phyloP scores from a whole-genome alignment of 169 alveolate species.

The Plasmodium chabaudi region DNA sequence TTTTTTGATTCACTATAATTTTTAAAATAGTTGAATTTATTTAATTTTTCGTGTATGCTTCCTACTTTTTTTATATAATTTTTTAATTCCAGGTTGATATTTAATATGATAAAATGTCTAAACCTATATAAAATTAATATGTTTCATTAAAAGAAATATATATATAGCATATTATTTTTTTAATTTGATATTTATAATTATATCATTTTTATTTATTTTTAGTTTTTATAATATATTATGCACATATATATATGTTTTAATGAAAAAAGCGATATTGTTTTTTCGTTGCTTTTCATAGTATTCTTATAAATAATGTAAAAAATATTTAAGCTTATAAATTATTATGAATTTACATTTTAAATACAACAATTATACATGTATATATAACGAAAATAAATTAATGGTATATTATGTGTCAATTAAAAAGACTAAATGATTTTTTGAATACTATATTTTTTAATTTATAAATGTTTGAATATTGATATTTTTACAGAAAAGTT shows the following conservation, averaged over 20 bases:
- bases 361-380: not conserved
- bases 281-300: slow-evolving; percentile 12
- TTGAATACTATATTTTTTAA: not conserved
- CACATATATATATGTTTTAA: not conserved
- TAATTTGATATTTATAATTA: slow-evolving; percentile 7
- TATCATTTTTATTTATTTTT: not conserved
- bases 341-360: slow-evolving; percentile 15
- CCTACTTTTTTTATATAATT: slow-evolving; percentile 4
- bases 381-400: not conserved
- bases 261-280: not conserved
- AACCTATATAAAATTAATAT: slow-evolving; percentile 7
- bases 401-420: not conserved
- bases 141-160: slow-evolving; percentile 47
- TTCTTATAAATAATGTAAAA: slow-evolving; percentile 5
- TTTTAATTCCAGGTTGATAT: not conserved
- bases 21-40: not conserved
- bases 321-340: slow-evolving; percentile 26
- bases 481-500: not conserved
- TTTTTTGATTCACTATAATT: not conserved
- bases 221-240: not conserved
- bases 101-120: slow-evolving; percentile 13
- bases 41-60: not conserved
- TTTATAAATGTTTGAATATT: not conserved
- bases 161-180: not conserved
- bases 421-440: not conserved